A percentile compares a stretch with the other conserved stretches of the same genome.
Conservation (phyloP, 2,329 filamentous ascomycete species). For the Aspergillus neoniger region DNA sequence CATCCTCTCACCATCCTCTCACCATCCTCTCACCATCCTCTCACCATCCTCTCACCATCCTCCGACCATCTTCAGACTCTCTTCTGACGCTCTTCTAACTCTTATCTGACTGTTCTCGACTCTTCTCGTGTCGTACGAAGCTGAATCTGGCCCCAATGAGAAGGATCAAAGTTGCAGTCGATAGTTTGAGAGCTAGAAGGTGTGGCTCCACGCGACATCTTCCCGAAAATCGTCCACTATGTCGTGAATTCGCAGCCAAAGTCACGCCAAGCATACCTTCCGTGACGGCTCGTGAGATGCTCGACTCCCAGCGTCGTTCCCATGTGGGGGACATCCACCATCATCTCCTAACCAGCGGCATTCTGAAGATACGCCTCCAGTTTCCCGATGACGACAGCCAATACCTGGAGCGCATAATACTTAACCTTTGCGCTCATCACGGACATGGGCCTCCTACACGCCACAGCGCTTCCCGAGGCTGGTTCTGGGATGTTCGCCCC, state of each 20-base stretch:
- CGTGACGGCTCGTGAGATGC: not conserved
- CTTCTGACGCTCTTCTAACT: too few relatives aligned
- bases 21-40: too few relatives aligned
- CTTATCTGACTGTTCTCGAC: too few relatives aligned
- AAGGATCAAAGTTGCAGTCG: too few relatives aligned
- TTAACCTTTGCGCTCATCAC: constrained; percentile 36
- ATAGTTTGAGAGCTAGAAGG: too few relatives aligned
- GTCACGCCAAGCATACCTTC: not conserved
- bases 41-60: too few relatives aligned
- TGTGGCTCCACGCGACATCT: too few relatives aligned
- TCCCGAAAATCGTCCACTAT: not conserved
- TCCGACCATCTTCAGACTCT: too few relatives aligned
- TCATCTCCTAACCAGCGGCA: constrained; percentile 23
- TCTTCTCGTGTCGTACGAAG: too few relatives aligned
- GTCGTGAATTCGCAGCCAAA: not conserved
- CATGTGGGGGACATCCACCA: not conserved
- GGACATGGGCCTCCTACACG: constrained; percentile 43
- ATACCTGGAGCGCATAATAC: constrained; percentile 40
- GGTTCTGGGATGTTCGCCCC: constrained; percentile 50
- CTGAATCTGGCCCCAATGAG: too few relatives aligned
- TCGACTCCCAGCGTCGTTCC: not conserved
- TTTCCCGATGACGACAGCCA: constrained; percentile 37
- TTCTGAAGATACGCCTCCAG: constrained; percentile 40
- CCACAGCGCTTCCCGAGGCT: constrained; percentile 46
- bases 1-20: too few relatives aligned